Conservation (phyloP, 1,139 yeast species). For the Candida gigantensis region DNA sequence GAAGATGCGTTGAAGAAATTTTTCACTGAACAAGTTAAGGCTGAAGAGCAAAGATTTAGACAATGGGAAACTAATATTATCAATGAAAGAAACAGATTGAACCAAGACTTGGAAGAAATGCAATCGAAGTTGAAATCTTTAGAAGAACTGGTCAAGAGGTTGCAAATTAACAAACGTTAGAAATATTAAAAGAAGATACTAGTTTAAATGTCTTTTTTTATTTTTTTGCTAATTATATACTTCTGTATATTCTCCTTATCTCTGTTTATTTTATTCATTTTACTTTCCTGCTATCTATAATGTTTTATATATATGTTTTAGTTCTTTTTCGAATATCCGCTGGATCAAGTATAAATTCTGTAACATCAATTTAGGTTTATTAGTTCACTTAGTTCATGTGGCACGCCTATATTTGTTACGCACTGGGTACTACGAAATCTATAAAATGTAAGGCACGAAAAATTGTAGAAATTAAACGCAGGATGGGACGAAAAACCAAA, state of each 20-base stretch:
- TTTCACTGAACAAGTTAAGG: conserved; percentile 97
- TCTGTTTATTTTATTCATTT: conserved; percentile 3
- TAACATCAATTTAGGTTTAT: too few species aligned
- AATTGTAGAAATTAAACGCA: too few species aligned
- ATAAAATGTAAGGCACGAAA: too few species aligned
- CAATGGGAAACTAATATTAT: conserved; percentile 98
- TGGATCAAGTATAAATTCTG: too few species aligned
- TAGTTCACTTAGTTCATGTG: too few species aligned
- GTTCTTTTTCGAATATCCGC: too few species aligned
- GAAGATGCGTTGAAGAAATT: conserved; percentile 92
- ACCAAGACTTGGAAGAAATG: conserved; percentile 89
- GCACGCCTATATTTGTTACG: too few species aligned
- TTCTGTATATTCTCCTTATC: background rate
- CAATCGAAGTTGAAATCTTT: conserved; percentile 69
- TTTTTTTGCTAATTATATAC: background rate
- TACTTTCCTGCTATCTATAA: too few species aligned
- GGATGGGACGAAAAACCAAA: background rate
- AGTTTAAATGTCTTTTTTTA: too few species aligned
- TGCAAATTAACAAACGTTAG: conserved; percentile 54
- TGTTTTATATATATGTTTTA: too few species aligned
- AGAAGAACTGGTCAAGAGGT: conserved; percentile 71
- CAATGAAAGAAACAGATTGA: conserved; percentile 89
- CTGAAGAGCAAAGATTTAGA: conserved; percentile 94
- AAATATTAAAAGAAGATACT: too few species aligned
- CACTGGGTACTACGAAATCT: too few species aligned